Base-by-base conservation (phyloP, 1,284 basidiomycete genomes). In the Acaromyces ingoldii region DNA sequence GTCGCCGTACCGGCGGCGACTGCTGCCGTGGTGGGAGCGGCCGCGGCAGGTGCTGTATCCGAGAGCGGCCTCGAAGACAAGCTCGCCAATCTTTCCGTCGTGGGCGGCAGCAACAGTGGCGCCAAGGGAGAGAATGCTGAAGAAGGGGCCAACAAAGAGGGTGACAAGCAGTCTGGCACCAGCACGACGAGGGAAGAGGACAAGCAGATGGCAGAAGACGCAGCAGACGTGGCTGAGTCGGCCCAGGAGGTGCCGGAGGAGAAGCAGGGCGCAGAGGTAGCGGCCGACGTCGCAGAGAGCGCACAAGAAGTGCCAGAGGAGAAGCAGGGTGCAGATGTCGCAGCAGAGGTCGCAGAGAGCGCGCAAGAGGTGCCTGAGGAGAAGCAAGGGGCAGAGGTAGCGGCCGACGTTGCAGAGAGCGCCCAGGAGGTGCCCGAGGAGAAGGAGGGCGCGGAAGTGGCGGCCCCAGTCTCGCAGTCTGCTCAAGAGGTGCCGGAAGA, bases 11-110 rank as follows among this genome's bases (percentile, higher is more conserved):
- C 48, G 1, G 48, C 48, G 13, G 48, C 48, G 17, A 49, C 48
- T 13, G 48, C 48, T 26, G 34, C 48, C 17, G 39, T 49, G n/a
- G 33, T 26, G 6, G 22, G 43, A 11, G 13, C 4, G 24, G 43
- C 21, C 95, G 75, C 89, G 91, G 26, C 78, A 82, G 0, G 81
- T 95, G 50, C 76, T 99, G 62, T 81, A 87, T 29, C 17, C 7
- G 24, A 37, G 17, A 37, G 33, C 33, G 13, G n/a, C 33, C n/a
- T 34, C 33, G n/a, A 34, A 34, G n/a, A 13, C 33, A 34, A 34
- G 33, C 33, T 34, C n/a, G 33, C 33, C 11, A n/a, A n/a, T 11
- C 13, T 11, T 13, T n/a, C n/a, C 33, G 11, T 34, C 33, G 11
- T 11, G 13, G n/a, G n/a, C 11, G 11, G 33, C 33, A 13, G 33